Conservation (phyloP, 2,329 filamentous ascomycete genomes). For the Hypoxylon sp. region DNA sequence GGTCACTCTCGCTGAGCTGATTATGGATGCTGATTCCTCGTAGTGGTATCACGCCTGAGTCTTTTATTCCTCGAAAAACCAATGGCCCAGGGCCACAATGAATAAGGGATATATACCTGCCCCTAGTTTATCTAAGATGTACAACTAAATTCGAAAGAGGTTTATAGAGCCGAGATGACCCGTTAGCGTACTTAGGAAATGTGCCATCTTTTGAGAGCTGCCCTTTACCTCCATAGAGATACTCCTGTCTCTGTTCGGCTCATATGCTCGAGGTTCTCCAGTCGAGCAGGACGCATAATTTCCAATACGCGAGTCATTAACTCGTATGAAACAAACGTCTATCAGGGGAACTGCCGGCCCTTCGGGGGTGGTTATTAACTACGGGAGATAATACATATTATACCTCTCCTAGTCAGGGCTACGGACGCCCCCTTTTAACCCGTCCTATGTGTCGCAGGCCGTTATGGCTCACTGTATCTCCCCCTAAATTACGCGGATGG, state of each 20-base stretch:
- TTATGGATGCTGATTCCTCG: neutral
- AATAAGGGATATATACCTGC: neutral
- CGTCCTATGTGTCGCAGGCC: neutral
- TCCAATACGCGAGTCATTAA: neutral
- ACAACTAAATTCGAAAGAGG: too few relatives aligned
- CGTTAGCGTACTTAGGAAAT: too few relatives aligned
- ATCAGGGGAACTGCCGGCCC: too few relatives aligned
- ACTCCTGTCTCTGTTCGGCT: too few relatives aligned
- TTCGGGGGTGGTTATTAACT: too few relatives aligned
- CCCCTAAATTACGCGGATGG: neutral
- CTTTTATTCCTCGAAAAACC: constrained; percentile 19
- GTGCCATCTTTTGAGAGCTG: too few relatives aligned
- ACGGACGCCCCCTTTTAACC: neutral
- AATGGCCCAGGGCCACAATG: neutral
- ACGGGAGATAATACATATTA: neutral
- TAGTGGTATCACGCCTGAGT: constrained; percentile 45
- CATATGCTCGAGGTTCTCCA: too few relatives aligned
- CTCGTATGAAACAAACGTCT: neutral
- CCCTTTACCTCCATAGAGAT: too few relatives aligned
- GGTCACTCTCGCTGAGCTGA: neutral
- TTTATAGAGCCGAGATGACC: too few relatives aligned
- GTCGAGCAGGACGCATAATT: neutral
- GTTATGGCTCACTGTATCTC: neutral
- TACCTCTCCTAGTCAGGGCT: neutral
- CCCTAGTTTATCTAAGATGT: too few relatives aligned